Evolutionary conservation across 208 protist species (phyloP).

Genomic region (Borovskyia barvae): DNA sequence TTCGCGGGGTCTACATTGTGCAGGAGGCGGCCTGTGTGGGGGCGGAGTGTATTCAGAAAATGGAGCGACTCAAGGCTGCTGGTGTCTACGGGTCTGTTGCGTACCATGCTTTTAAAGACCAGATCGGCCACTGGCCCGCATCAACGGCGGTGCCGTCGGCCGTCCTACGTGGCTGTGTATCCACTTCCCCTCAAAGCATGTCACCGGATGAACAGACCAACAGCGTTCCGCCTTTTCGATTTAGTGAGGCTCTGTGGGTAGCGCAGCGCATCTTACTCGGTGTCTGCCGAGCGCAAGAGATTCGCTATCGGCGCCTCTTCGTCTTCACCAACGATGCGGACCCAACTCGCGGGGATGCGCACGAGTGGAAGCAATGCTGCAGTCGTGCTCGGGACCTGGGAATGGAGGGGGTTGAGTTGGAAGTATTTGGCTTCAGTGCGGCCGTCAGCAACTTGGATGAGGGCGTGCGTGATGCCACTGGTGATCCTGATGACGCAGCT

Average conservation of each 20-base stretch:
- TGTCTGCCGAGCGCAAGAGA: conserved; percentile 7
- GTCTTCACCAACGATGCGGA: conserved; percentile 86
- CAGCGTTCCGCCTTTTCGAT: neutral
- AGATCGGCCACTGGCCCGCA: conserved; percentile 5
- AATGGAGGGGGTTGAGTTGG: conserved; percentile 48
- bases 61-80: conserved; percentile 56
- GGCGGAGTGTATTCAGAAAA: conserved; percentile 38
- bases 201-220: no score
- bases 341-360: conserved; percentile 38
- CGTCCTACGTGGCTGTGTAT: conserved; percentile 16
- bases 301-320: conserved; percentile 67
- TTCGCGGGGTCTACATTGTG: conserved; percentile 66
- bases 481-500: no score
- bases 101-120: conserved; percentile 34
- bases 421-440: conserved; percentile 65
- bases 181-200: no score
- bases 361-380: conserved; percentile 39
- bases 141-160: conserved; percentile 3
- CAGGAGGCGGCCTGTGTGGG: conserved; percentile 35
- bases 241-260: conserved; percentile 70
- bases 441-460: neutral
- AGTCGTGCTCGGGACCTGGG: conserved; percentile 40
- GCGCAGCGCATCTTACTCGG: conserved; percentile 66
- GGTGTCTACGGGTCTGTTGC: conserved; percentile 25
- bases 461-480: neutral